Evolutionary conservation across 1,139 yeast genomes (phyloP).

Genomic region (Meyerozyma smithsonii): DNA sequence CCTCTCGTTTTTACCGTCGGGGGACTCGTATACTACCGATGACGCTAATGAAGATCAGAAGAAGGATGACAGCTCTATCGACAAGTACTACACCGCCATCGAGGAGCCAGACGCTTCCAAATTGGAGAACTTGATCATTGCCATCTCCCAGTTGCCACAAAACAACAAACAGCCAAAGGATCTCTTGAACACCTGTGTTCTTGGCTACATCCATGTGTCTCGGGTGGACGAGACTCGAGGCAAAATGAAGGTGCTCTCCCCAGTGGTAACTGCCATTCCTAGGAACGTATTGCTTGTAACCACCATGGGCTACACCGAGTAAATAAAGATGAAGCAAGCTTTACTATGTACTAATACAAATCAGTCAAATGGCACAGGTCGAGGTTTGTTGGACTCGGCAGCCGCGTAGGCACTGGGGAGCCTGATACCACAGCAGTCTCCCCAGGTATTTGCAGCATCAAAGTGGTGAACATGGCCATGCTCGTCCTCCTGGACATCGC

Average conservation of each 20-base stretch:
- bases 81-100: slow-evolving; percentile 28
- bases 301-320: slow-evolving; percentile 66
- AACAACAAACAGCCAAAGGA: slow-evolving; percentile 45
- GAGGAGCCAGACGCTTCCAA: slow-evolving; percentile 49
- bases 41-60: slow-evolving; percentile 17
- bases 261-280: slow-evolving; percentile 86
- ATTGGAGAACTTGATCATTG: slow-evolving; percentile 70
- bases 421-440: slow-evolving; percentile 96
- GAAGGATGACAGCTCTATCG: slow-evolving; percentile 27
- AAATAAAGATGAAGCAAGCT: slow-evolving; percentile 8
- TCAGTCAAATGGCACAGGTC: slow-evolving; percentile 73
- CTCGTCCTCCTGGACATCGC: slow-evolving; percentile 33
- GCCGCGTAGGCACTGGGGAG: slow-evolving; percentile 97
- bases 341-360: background rate
- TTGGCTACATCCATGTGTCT: slow-evolving; percentile 57
- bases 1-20: slow-evolving; percentile 42
- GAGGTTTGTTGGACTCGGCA: slow-evolving; percentile 44
- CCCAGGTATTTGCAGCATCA: slow-evolving; percentile 63
- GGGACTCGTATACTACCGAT: slow-evolving; percentile 36
- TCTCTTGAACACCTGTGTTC: slow-evolving; percentile 53
- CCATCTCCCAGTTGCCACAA: slow-evolving; percentile 61
- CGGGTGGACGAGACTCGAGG: slow-evolving; percentile 60
- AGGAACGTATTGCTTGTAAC: slow-evolving; percentile 61
- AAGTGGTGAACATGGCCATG: slow-evolving; percentile 9
- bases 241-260: slow-evolving; percentile 71